Percentiles rank a stretch among this genome's conserved stretches.
phyloP scores from a whole-genome alignment of 2,329 filamentous ascomycete species.

The Fusarium begoniae region DNA sequence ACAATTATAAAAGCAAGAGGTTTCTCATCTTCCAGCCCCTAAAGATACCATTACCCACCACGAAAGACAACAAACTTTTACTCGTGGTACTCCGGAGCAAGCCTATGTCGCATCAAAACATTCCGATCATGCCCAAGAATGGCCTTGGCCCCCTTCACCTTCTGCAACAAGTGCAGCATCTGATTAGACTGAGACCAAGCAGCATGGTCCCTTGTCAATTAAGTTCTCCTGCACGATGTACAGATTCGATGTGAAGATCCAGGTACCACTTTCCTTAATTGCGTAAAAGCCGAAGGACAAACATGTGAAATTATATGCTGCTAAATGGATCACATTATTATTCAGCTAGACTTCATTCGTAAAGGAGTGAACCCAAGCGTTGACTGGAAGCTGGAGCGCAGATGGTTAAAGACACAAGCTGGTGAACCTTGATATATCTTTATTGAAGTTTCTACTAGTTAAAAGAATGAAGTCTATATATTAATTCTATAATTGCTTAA shows the following conservation, averaged over 20 bases:
- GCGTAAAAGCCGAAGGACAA: too few relatives aligned
- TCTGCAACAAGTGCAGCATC: not conserved
- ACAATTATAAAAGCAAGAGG: accelerated
- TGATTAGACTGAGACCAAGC: not conserved
- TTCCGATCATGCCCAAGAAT: not conserved
- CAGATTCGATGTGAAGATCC: not conserved
- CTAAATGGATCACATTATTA: too few relatives aligned
- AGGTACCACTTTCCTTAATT: not conserved
- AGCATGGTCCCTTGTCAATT: not conserved
- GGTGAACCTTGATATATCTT: accelerated
- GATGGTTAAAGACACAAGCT: accelerated
- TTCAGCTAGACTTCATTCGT: accelerated
- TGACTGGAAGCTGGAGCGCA: accelerated
- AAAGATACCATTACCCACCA: not conserved
- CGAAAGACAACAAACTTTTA: accelerated
- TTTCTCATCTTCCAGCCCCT: not conserved
- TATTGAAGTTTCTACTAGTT: accelerated
- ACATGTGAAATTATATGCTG: too few relatives aligned
- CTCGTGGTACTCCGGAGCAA: not conserved
- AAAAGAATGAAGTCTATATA: not conserved
- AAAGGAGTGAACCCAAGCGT: accelerated
- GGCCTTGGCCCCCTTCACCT: accelerated
- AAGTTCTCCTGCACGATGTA: not conserved
- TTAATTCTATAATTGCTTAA: not conserved
- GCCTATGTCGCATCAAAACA: not conserved